Conservation (phyloP, 208 protist genomes). For the Polymyxa betae region DNA sequence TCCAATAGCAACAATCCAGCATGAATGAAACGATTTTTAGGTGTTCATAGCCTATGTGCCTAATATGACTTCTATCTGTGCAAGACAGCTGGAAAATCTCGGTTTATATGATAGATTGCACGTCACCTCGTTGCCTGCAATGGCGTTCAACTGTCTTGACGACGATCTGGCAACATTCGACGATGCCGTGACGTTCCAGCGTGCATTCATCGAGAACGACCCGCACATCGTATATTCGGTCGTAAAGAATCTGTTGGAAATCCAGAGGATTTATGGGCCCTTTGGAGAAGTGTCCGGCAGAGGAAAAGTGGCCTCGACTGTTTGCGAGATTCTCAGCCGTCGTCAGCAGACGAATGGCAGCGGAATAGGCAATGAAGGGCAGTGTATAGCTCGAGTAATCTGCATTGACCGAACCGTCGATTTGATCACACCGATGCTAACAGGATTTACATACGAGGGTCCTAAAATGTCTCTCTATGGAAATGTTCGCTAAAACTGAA, state of each 20-base stretch:
- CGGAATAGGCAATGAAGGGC: not conserved
- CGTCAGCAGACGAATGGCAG: not conserved
- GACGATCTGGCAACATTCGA: constrained; percentile 31
- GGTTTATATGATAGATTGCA: constrained; percentile 27
- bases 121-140: not conserved
- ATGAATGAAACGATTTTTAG: not conserved
- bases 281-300: not conserved
- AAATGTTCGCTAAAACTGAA: not conserved
- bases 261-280: constrained; percentile 22
- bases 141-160: not conserved
- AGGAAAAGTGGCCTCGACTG: not conserved
- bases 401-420: constrained; percentile 3
- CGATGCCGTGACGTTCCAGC: not conserved
- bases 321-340: not conserved
- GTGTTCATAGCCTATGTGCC: constrained; percentile 30
- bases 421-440: constrained; percentile 31
- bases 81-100: not conserved
- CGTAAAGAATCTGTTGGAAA: constrained; percentile 3
- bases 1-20: not conserved
- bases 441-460: constrained; percentile 31
- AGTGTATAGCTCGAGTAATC: constrained; percentile 6
- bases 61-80: not conserved
- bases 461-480: not conserved
- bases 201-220: not conserved
- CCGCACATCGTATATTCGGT: not conserved